Evolutionary conservation across 208 protist genomes (phyloP).

Genomic region (Leishmania amazonensis): DNA sequence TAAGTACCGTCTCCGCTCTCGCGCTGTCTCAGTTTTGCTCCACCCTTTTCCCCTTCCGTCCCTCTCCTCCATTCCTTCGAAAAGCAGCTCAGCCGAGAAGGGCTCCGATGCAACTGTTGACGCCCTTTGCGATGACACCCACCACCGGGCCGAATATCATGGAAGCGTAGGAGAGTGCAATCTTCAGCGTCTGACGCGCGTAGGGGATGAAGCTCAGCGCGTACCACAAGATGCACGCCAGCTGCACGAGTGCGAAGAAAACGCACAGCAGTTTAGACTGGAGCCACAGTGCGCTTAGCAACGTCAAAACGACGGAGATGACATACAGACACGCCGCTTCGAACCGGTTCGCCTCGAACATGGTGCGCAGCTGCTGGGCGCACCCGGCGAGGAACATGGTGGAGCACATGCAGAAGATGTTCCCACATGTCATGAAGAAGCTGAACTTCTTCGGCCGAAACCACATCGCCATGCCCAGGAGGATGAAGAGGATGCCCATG

Average conservation of each 20-base stretch:
- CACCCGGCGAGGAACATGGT: constrained; percentile 91
- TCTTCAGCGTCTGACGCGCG: constrained; percentile 62
- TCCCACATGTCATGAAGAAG: constrained; percentile 91
- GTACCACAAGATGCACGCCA: constrained; percentile 86
- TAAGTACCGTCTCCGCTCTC: not conserved
- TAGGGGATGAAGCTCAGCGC: constrained; percentile 90
- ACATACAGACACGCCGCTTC: constrained; percentile 76
- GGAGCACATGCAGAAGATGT: constrained; percentile 81
- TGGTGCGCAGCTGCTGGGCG: constrained; percentile 62
- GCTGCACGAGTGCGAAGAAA: constrained; percentile 64
- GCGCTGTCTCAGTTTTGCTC: not conserved
- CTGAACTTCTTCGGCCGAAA: constrained; percentile 88
- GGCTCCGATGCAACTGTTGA: constrained; percentile 30
- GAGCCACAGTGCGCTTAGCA: constrained; percentile 67
- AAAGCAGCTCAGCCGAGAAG: constrained; percentile 8
- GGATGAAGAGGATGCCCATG: constrained; percentile 86
- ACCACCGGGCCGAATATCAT: constrained; percentile 33
- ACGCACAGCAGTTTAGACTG: constrained; percentile 60
- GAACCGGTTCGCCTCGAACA: constrained; percentile 82
- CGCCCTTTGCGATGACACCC: constrained; percentile 23
- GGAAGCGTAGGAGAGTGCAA: constrained; percentile 30
- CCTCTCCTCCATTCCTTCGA: not conserved
- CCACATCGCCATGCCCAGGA: constrained; percentile 60
- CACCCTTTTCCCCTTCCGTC: not conserved
- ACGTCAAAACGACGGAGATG: constrained; percentile 67